Conservation (phyloP, 169 alveolate genomes). For the Perkinsus marinus region DNA sequence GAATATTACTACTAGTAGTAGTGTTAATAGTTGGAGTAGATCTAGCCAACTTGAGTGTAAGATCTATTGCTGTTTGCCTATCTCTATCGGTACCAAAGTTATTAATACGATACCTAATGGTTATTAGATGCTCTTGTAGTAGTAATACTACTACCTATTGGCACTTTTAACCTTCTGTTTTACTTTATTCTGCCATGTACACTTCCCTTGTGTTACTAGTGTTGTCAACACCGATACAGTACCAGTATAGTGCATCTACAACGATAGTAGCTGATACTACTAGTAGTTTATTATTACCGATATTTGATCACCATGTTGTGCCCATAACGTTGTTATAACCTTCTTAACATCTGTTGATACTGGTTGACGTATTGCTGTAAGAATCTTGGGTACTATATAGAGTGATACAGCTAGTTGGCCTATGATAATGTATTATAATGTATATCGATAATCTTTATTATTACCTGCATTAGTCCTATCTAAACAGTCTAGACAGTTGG, state of each 20-base stretch:
- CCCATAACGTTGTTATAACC: background rate
- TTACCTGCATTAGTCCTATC: slow-evolving; percentile 66
- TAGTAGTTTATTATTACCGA: background rate
- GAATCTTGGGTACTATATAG: background rate
- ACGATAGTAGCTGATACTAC: background rate
- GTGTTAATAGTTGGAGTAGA: background rate
- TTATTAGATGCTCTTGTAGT: background rate
- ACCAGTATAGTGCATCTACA: background rate
- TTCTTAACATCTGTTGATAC: background rate
- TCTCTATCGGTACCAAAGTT: background rate
- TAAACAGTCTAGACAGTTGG: slow-evolving; percentile 73
- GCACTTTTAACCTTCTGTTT: background rate
- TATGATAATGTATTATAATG: background rate
- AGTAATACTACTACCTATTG: background rate
- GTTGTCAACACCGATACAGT: background rate
- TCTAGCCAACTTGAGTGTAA: background rate
- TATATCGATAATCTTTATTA: background rate
- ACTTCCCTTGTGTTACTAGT: background rate
- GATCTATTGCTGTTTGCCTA: background rate
- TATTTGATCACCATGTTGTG: background rate
- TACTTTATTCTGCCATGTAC: background rate
- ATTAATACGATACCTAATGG: background rate
- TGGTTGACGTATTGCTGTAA: background rate
- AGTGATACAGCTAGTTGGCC: background rate
- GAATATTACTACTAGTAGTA: background rate